These are phyloP conservation scores for Luffa aegyptiaca DNA, from an alignment of 306 rosid genomes.

Conservation along the genomic window DNA sequence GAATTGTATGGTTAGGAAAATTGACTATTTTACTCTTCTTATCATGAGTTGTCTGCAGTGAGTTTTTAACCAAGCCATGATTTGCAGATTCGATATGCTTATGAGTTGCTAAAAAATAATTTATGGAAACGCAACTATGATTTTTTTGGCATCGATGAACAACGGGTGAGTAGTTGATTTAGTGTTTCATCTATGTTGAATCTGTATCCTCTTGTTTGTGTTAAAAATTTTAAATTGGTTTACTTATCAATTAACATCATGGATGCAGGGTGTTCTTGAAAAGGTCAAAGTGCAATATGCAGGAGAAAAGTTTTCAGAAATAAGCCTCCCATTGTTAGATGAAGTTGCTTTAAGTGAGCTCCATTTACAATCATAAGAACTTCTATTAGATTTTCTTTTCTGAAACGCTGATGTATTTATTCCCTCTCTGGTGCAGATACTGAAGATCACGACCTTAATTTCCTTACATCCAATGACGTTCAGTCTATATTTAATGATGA, in stretches of 20 bases:
- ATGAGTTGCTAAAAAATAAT: slow-evolving; percentile 73
- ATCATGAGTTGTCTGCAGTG: neutral
- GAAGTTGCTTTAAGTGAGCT: slow-evolving; percentile 47
- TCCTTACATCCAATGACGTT: slow-evolving; percentile 41
- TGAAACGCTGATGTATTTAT: slow-evolving; percentile 16
- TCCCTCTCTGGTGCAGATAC: slow-evolving; percentile 28
- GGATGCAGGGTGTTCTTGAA: slow-evolving; percentile 55
- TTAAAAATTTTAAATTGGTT: neutral
- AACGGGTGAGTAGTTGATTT: slow-evolving; percentile 41
- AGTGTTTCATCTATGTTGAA: neutral
- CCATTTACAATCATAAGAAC: neutral
- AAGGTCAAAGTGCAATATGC: slow-evolving; percentile 41
- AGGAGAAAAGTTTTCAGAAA: slow-evolving; percentile 39
- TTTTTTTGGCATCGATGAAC: slow-evolving; percentile 69
- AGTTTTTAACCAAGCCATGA: neutral
- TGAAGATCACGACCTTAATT: slow-evolving; percentile 35
- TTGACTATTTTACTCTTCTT: neutral
- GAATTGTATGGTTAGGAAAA: neutral
- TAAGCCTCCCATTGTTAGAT: slow-evolving; percentile 54
- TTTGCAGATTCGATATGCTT: slow-evolving; percentile 80
- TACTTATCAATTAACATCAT: slow-evolving; percentile 4
- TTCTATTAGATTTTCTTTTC: neutral
- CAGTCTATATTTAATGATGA: slow-evolving; percentile 45
- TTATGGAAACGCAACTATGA: slow-evolving; percentile 81
- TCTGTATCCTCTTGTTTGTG: neutral